phyloP scores from a whole-genome alignment of 2,329 filamentous ascomycete genomes.

The Penicillium sp. region DNA sequence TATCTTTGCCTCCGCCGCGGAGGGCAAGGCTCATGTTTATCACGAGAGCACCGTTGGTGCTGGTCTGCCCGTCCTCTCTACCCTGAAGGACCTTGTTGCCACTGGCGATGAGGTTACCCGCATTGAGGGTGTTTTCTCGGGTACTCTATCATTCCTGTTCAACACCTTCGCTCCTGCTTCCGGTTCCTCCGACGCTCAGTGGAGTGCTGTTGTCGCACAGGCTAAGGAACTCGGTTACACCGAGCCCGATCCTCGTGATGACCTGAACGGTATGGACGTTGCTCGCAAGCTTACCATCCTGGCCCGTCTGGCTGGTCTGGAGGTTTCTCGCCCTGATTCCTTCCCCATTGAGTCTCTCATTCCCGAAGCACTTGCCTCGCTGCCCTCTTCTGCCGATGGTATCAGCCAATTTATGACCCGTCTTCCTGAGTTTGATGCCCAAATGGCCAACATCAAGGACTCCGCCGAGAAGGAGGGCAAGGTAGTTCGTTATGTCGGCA shows the following conservation, averaged over 20 bases:
- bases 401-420: conserved; percentile 85
- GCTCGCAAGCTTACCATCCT: conserved; percentile 97
- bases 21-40: conserved; percentile 74
- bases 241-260: conserved; percentile 83
- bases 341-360: conserved; percentile 96
- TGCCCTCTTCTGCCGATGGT: conserved; percentile 56
- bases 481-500: conserved; percentile 92
- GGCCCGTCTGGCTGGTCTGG: conserved; percentile 79
- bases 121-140: conserved; percentile 96
- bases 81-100: conserved; percentile 88
- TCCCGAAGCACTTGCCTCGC: conserved; percentile 79
- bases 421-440: conserved; percentile 79
- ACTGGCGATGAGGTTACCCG: conserved; percentile 90
- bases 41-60: conserved; percentile 95
- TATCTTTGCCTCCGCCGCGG: conserved; percentile 75
- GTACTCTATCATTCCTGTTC: conserved; percentile 98
- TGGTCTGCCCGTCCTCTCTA: conserved; percentile 90
- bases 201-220: conserved; percentile 88
- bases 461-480: conserved; percentile 85
- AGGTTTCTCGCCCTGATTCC: conserved; percentile 78
- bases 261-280: conserved; percentile 85
- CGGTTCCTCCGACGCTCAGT: conserved; percentile 66
- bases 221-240: conserved; percentile 94
- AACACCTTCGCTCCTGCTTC: conserved; percentile 90
- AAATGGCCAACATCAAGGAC: conserved; percentile 88